These are phyloP conservation scores for Trichoderma virens DNA, from an alignment of 495 filamentous ascomycete genomes.

Conservation along the genomic window DNA sequence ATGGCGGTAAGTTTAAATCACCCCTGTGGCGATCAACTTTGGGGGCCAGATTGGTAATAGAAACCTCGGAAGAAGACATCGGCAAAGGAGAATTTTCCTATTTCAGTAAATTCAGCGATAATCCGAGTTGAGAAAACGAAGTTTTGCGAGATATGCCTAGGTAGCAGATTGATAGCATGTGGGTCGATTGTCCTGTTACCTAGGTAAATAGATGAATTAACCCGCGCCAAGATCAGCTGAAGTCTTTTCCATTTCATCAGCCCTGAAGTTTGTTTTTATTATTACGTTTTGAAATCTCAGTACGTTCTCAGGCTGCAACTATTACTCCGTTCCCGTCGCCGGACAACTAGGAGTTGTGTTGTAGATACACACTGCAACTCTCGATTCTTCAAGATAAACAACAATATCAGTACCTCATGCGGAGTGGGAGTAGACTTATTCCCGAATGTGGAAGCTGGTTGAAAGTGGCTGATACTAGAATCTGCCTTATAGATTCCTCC, in stretches of 20 bases:
- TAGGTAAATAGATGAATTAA: neutral
- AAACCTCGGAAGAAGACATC: neutral
- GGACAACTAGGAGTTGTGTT: neutral
- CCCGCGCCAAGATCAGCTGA: neutral
- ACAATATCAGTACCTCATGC: neutral
- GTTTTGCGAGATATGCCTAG: neutral
- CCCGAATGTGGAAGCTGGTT: neutral
- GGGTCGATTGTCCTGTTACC: neutral
- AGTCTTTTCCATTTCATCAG: neutral
- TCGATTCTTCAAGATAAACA: neutral
- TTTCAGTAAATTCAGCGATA: neutral
- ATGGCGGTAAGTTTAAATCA: too few relatives aligned
- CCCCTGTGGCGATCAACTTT: neutral
- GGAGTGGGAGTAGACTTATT: neutral
- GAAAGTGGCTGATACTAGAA: neutral
- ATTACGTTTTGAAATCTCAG: neutral
- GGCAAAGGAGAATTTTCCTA: neutral
- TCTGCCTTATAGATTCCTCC: neutral
- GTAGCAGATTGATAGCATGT: neutral
- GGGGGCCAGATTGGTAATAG: neutral
- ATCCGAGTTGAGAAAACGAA: neutral
- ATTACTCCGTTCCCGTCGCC: neutral
- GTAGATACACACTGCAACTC: neutral
- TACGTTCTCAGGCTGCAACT: too few relatives aligned
- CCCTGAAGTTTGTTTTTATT: neutral